Conservation (phyloP, 768 basidiomycete species). For the Termitomyces sp. region DNA sequence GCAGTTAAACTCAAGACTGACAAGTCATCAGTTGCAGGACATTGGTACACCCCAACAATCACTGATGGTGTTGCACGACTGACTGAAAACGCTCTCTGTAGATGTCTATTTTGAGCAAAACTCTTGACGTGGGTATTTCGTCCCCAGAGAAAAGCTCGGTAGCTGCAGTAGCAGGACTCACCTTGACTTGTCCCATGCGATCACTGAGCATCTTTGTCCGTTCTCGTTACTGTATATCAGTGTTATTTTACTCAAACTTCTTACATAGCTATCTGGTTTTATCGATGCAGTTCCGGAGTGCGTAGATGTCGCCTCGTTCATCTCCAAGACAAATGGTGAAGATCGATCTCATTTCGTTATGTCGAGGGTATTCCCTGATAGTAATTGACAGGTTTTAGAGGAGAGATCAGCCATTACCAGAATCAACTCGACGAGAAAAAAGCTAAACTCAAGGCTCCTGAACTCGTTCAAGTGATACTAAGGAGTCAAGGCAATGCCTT, state of each 20-base stretch:
- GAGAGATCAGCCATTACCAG: background rate
- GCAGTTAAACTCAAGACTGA: background rate
- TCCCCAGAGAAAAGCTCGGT: background rate
- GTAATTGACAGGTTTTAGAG: background rate
- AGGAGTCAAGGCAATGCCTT: slow-evolving; percentile 1
- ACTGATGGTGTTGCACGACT: background rate
- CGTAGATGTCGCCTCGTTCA: background rate
- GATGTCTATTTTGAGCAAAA: background rate
- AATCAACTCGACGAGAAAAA: slow-evolving; percentile 1
- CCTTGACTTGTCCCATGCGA: background rate
- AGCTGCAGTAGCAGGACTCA: background rate
- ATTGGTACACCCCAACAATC: slow-evolving; percentile 1
- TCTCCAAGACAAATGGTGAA: slow-evolving; percentile 1
- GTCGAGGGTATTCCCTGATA: background rate
- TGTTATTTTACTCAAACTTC: background rate
- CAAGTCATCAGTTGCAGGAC: background rate
- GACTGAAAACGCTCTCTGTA: background rate
- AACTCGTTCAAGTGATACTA: slow-evolving; percentile 2
- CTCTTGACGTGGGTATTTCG: background rate
- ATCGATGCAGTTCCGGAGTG: background rate
- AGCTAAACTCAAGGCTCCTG: background rate
- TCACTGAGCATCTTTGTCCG: background rate
- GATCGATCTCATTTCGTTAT: background rate
- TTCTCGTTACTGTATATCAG: background rate
- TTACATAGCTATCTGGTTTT: slow-evolving; percentile 2